phyloP scores from a whole-genome alignment of 108 stramenopile genomes.

The Nitzschia inconspicua region DNA sequence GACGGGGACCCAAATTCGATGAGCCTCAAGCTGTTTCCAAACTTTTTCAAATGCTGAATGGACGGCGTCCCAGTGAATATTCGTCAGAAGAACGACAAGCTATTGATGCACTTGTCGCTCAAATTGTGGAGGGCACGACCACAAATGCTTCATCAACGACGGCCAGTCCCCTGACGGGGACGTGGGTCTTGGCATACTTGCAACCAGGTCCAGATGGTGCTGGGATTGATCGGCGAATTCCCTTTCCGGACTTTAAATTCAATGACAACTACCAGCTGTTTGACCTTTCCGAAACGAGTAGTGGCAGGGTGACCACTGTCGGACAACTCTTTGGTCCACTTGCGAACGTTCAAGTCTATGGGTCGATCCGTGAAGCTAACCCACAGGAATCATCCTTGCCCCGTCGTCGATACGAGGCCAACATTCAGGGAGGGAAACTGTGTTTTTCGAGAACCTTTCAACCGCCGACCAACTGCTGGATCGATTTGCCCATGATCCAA shows the following conservation, averaged over 20 bases:
- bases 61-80: slow-evolving; percentile 37
- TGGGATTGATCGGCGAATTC: slow-evolving; percentile 52
- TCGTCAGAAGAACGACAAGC: slow-evolving; percentile 20
- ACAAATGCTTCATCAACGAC: background rate
- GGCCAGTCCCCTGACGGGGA: slow-evolving; percentile 37
- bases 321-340: slow-evolving; percentile 42
- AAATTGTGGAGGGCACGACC: slow-evolving; percentile 9
- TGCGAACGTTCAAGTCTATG: slow-evolving; percentile 33
- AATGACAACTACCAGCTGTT: slow-evolving; percentile 50
- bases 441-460: slow-evolving; percentile 3
- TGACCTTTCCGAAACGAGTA: background rate
- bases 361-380: slow-evolving; percentile 24
- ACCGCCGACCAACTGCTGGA: slow-evolving; percentile 6
- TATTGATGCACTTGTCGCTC: slow-evolving; percentile 24
- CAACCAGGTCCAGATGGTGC: slow-evolving; percentile 48
- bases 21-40: slow-evolving; percentile 26
- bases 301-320: slow-evolving; percentile 22
- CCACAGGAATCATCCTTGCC: background rate
- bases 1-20: background rate
- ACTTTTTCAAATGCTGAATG: slow-evolving; percentile 35
- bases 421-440: slow-evolving; percentile 34
- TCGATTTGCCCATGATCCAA: slow-evolving; percentile 37
- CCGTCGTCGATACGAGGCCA: slow-evolving; percentile 23
- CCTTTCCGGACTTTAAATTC: slow-evolving; percentile 49
- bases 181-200: slow-evolving; percentile 40